A percentile compares a stretch with the other conserved stretches of the same genome.
These are phyloP conservation scores for Ascochyta pisi DNA, from an alignment of 2,329 filamentous ascomycete genomes.

Conservation along the genomic window DNA sequence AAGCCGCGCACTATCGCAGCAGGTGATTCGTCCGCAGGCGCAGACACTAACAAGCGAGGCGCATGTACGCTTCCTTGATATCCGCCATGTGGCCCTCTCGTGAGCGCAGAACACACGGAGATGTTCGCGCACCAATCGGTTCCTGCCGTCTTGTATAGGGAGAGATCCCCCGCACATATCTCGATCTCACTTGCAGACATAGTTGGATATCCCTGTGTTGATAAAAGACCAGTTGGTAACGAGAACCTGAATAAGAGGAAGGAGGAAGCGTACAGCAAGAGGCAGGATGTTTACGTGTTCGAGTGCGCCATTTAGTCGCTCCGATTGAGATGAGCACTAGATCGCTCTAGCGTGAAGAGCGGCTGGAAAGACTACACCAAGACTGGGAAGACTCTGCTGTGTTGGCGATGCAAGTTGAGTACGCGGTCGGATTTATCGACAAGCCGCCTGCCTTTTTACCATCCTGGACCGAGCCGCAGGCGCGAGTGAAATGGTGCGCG, in stretches of 20 bases:
- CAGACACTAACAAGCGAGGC: slow-evolving; percentile 11
- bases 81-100: slow-evolving; percentile 5
- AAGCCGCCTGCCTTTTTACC: slow-evolving; percentile 8
- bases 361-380: slow-evolving; percentile 5
- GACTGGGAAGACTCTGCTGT: slow-evolving; percentile 12
- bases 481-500: slow-evolving; percentile 3
- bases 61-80: slow-evolving; percentile 6
- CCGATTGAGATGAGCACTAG: slow-evolving; percentile 7
- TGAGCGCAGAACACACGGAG: slow-evolving; percentile 9
- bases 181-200: background rate
- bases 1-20: slow-evolving; percentile 1
- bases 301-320: slow-evolving; percentile 5
- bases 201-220: background rate
- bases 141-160: slow-evolving; percentile 2
- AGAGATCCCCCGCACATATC: background rate
- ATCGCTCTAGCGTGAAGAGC: background rate
- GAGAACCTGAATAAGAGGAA: background rate
- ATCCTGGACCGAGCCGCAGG: slow-evolving; percentile 18
- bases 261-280: background rate
- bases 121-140: slow-evolving; percentile 2
- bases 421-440: slow-evolving; percentile 9
- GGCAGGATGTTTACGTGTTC: background rate
- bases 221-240: background rate
- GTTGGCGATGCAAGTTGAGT: slow-evolving; percentile 13
- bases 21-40: slow-evolving; percentile 4